Conservation (phyloP, 192 early-diverging fungal species). For the Podochytrium sp. region DNA sequence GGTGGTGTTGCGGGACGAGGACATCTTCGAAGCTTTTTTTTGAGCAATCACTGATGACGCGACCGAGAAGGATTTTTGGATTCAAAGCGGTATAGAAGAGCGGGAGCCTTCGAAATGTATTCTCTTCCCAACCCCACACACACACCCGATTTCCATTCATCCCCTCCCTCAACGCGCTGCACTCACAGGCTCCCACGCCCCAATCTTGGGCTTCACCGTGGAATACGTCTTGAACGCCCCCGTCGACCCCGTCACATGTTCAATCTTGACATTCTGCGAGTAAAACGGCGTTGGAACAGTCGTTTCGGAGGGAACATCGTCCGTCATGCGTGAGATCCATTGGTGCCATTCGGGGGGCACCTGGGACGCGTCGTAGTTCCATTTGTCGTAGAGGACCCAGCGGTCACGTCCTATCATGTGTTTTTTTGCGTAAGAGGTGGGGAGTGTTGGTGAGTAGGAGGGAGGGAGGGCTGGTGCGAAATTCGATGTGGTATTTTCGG, state of each 20-base stretch:
- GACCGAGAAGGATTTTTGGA: too few species aligned
- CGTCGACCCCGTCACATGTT: slow-evolving; percentile 51
- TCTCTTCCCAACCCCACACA: too few species aligned
- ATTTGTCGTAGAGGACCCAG: slow-evolving; percentile 57
- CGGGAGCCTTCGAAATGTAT: too few species aligned
- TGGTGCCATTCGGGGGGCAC: slow-evolving; percentile 65
- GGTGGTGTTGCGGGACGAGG: background rate
- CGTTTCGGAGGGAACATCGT: slow-evolving; percentile 48
- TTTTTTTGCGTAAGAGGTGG: too few species aligned
- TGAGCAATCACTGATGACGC: too few species aligned
- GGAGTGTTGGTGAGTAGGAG: background rate
- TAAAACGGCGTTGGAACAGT: slow-evolving; percentile 54
- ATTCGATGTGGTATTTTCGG: too few species aligned
- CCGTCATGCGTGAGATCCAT: slow-evolving; percentile 58
- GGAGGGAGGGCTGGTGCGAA: too few species aligned
- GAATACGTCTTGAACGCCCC: slow-evolving; percentile 58
- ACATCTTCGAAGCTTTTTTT: background rate
- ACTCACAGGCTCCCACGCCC: slow-evolving; percentile 43
- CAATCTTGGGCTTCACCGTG: slow-evolving; percentile 51
- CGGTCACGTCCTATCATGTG: slow-evolving; percentile 42
- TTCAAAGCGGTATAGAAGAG: too few species aligned
- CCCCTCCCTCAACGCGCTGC: too few species aligned
- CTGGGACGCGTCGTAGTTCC: slow-evolving; percentile 57
- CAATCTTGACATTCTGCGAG: slow-evolving; percentile 20
- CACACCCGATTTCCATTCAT: too few species aligned